Evolutionary conservation across 441 rosid species (phyloP).

Genomic region (Erodium trifolium): DNA sequence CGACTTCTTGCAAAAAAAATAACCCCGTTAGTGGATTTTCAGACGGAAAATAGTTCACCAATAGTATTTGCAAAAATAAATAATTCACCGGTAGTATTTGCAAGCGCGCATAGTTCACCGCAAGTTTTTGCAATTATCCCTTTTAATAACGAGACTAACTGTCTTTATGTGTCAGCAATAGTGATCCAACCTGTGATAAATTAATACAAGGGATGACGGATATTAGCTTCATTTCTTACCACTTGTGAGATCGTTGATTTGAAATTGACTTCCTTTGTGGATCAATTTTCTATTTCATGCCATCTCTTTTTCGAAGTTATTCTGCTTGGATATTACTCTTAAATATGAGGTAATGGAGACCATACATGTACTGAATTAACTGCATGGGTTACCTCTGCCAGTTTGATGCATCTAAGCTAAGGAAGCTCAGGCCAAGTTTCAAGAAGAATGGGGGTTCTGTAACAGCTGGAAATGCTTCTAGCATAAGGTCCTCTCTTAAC

Average conservation of each 20-base stretch:
- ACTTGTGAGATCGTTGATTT: not conserved
- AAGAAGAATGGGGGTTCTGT: constrained; percentile 78
- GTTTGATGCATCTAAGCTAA: constrained; percentile 80
- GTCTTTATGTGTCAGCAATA: not conserved
- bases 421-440: constrained; percentile 83
- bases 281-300: not conserved
- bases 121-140: too few species aligned
- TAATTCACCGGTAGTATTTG: too few species aligned
- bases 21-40: too few species aligned
- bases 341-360: not conserved
- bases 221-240: not conserved
- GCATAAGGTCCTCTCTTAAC: constrained; percentile 53
- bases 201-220: not conserved
- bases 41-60: too few species aligned
- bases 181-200: not conserved
- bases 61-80: too few species aligned
- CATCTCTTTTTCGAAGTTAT: not conserved
- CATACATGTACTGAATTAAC: not conserved
- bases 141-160: too few species aligned
- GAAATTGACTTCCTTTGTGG: not conserved
- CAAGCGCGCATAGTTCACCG: too few species aligned
- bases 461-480: constrained; percentile 97
- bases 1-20: too few species aligned
- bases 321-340: not conserved
- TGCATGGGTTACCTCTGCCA: constrained; percentile 17